phyloP scores from a whole-genome alignment of 2,329 filamentous ascomycete species.

The Sarocladium strictum region DNA sequence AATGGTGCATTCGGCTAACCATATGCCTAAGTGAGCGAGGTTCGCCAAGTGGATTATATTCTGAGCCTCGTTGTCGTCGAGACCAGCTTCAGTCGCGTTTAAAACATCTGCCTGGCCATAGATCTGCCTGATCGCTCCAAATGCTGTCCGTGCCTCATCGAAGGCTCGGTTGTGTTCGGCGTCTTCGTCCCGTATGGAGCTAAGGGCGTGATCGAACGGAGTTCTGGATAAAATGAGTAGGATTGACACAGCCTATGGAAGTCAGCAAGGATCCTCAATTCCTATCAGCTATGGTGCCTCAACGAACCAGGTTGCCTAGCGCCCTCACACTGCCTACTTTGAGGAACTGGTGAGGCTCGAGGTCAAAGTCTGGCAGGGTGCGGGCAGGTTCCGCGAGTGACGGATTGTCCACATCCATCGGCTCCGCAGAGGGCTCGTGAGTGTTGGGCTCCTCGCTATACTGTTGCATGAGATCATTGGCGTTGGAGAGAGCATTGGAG shows the following conservation, averaged over 20 bases:
- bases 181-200: slow-evolving; percentile 24
- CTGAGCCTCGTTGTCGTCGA: slow-evolving; percentile 25
- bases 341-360: slow-evolving; percentile 31
- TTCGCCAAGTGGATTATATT: slow-evolving; percentile 41
- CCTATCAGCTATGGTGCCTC: slow-evolving; percentile 9
- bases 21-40: slow-evolving; percentile 39
- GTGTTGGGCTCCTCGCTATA: slow-evolving; percentile 24
- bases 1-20: slow-evolving; percentile 18
- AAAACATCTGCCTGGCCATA: slow-evolving; percentile 27
- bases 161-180: slow-evolving; percentile 29
- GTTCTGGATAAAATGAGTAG: slow-evolving; percentile 31
- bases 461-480: slow-evolving; percentile 29
- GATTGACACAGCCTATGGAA: slow-evolving; percentile 29
- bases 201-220: slow-evolving; percentile 29
- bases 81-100: slow-evolving; percentile 27
- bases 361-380: slow-evolving; percentile 24
- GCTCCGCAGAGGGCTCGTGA: slow-evolving; percentile 15
- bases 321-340: slow-evolving; percentile 31
- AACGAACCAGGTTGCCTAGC: slow-evolving; percentile 35
- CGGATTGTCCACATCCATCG: slow-evolving; percentile 28
- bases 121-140: slow-evolving; percentile 27
- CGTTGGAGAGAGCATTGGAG: slow-evolving; percentile 34
- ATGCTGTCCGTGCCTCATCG: slow-evolving; percentile 23
- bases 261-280: slow-evolving; percentile 11
- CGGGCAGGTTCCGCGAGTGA: slow-evolving; percentile 22